These are phyloP conservation scores for Davidsoniella neocaledoniae DNA, from an alignment of 2,329 filamentous ascomycete genomes.

Conservation along the genomic window DNA sequence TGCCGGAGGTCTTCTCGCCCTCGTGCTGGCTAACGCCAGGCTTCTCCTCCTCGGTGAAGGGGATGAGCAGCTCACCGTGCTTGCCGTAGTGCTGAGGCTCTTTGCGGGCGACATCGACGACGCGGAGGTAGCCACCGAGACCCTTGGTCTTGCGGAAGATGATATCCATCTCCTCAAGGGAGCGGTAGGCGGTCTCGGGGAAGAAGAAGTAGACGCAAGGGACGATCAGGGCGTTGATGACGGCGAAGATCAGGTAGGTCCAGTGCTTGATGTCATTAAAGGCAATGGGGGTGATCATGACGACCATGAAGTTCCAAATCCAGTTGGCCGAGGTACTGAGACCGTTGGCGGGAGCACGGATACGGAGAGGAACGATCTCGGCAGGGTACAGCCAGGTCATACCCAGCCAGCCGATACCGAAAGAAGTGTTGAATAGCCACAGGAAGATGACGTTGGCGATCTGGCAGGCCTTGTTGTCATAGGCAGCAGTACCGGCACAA, in stretches of 20 bases:
- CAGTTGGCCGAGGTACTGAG: conserved; percentile 38
- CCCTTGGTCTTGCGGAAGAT: conserved; percentile 43
- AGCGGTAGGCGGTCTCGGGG: conserved; percentile 54
- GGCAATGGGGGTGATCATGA: conserved; percentile 44
- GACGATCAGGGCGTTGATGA: conserved; percentile 31
- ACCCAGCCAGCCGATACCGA: conserved; percentile 26
- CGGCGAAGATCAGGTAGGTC: conserved; percentile 50
- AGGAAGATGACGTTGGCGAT: conserved; percentile 48
- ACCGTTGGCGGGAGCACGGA: conserved; percentile 44
- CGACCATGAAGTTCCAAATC: conserved; percentile 47
- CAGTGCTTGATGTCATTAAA: conserved; percentile 40
- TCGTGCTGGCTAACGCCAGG: conserved; percentile 3
- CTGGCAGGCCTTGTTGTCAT: conserved; percentile 27
- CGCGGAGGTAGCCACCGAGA: conserved; percentile 19
- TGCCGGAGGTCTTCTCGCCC: not conserved
- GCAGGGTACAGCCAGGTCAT: conserved; percentile 48
- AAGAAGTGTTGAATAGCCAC: conserved; percentile 46
- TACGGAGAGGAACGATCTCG: conserved; percentile 51
- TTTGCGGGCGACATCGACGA: conserved; percentile 23
- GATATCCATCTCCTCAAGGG: conserved; percentile 15
- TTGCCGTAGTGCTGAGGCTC: conserved; percentile 41
- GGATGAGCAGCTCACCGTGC: conserved; percentile 39
- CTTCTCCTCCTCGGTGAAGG: conserved; percentile 27
- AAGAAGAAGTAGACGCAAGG: conserved; percentile 60
- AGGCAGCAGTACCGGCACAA: conserved; percentile 33